Percentiles rank a stretch among this genome's conserved stretches.
phyloP scores from a whole-genome alignment of 2,329 filamentous ascomycete species.

The Colletotrichum tropicicola region DNA sequence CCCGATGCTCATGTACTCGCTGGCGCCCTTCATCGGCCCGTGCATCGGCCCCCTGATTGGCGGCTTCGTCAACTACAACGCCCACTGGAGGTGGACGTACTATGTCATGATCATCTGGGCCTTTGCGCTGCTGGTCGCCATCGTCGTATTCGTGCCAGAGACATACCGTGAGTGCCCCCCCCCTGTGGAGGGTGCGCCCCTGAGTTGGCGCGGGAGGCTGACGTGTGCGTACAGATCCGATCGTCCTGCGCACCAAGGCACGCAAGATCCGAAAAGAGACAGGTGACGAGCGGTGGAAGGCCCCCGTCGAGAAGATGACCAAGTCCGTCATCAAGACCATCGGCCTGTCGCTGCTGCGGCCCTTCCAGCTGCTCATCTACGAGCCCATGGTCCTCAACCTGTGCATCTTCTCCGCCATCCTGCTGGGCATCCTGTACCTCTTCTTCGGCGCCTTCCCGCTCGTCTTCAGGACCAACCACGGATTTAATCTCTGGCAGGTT shows the following conservation, averaged over 20 bases:
- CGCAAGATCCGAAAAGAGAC: slow-evolving; percentile 75
- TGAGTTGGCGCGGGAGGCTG: slow-evolving; percentile 1
- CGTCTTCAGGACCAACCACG: slow-evolving; percentile 78
- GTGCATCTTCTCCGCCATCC: slow-evolving; percentile 82
- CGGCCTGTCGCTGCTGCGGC: slow-evolving; percentile 68
- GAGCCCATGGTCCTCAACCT: slow-evolving; percentile 89
- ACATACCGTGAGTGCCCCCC: slow-evolving; percentile 72
- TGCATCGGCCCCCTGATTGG: slow-evolving; percentile 70
- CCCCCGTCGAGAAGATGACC: slow-evolving; percentile 78
- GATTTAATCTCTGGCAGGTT: slow-evolving; percentile 80
- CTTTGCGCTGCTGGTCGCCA: slow-evolving; percentile 67
- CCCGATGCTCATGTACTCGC: slow-evolving; percentile 85
- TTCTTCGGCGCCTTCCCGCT: slow-evolving; percentile 91
- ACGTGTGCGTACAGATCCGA: slow-evolving; percentile 55
- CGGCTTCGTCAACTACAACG: slow-evolving; percentile 83
- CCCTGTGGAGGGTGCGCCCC: slow-evolving; percentile 19
- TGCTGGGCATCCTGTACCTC: slow-evolving; percentile 89
- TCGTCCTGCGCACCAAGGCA: slow-evolving; percentile 79
- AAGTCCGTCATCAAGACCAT: slow-evolving; percentile 73
- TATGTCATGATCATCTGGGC: slow-evolving; percentile 88
- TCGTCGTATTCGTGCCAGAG: slow-evolving; percentile 82
- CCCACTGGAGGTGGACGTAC: slow-evolving; percentile 83
- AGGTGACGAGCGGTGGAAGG: slow-evolving; percentile 78
- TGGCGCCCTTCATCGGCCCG: slow-evolving; percentile 71
- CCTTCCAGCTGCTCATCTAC: slow-evolving; percentile 80